Base-by-base conservation (phyloP, 108 stramenopile species). In the Fistulifera pelliculosa region DNA sequence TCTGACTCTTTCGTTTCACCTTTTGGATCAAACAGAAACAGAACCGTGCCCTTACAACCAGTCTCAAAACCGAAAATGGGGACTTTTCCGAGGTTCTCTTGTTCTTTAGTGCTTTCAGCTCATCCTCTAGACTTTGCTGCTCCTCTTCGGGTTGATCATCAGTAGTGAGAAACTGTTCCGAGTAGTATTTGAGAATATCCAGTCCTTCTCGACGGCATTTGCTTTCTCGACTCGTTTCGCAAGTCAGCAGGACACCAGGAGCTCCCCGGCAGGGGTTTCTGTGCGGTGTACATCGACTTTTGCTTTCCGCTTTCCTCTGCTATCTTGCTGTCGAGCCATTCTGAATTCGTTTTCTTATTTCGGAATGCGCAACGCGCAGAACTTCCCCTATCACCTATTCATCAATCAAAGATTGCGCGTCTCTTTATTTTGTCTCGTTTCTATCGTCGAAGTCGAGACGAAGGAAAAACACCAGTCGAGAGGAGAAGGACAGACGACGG, bases 121-220 rank as follows among this genome's bases (percentile, higher is more conserved):
- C 87, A 56, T 89, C 87, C 50, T 89, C 83, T 18, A 89, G 61
- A 56, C 66, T 79, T 40, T 85, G 56, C 21, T 51, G 49, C 25
- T 43, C 45, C 27, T 26, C 49, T 54, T 47, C 1, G 6, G 48
- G 38, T 26, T 49, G 1, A 19, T 55, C 42, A 13, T 58, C 28
- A 15, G 49, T 1, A 54, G 10, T 0, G 59, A n/a, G 15, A 47
- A 58, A 23, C 39, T 27, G 61, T 24, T 27, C 45, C 48, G 21
- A 40, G 56, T 89, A 89, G 54, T 83, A 67, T 52, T 77, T 60
- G 18, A 90, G 54, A 49, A 90, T 75, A 23, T 85, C 84, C 35
- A 85, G 47, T 23, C 79, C 88, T 78, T 90, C 88, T 24, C 80
- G 54, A 60, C 73, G 52, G 54, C 84, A 85, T 64, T 78, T 83